These are phyloP conservation scores for Apiospora pterosperma DNA, from an alignment of 2,329 filamentous ascomycete genomes.

Conservation along the genomic window DNA sequence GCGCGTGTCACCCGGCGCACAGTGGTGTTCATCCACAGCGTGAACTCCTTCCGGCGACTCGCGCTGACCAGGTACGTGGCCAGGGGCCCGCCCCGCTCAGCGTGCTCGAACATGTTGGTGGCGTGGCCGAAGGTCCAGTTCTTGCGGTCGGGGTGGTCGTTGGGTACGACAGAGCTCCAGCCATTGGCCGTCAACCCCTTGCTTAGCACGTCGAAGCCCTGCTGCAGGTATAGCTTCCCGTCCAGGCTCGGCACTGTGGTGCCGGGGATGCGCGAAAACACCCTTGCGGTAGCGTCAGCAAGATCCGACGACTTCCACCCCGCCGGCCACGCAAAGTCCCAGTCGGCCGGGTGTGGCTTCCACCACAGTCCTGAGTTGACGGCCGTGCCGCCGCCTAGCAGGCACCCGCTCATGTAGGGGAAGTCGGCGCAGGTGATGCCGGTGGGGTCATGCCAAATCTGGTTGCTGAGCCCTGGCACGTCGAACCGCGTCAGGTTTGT, in stretches of 20 bases:
- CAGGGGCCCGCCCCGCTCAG: constrained; percentile 66
- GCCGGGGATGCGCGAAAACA: constrained; percentile 69
- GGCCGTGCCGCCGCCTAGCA: constrained; percentile 64
- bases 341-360: constrained; percentile 63
- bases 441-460: constrained; percentile 62
- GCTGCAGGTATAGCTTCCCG: constrained; percentile 62
- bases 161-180: constrained; percentile 61
- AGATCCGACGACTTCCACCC: constrained; percentile 70
- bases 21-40: constrained; percentile 62
- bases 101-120: constrained; percentile 64
- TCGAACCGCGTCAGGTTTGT: constrained; percentile 67
- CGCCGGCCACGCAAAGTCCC: constrained; percentile 67
- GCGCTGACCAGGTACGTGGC: constrained; percentile 68
- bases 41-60: constrained; percentile 59
- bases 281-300: constrained; percentile 52
- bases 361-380: constrained; percentile 69
- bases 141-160: constrained; percentile 58
- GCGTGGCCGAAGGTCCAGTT: constrained; percentile 62
- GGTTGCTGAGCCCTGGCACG: constrained; percentile 67
- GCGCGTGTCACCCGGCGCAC: constrained; percentile 65
- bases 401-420: constrained; percentile 70
- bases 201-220: constrained; percentile 61
- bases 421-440: constrained; percentile 66
- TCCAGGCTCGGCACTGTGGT: constrained; percentile 65
- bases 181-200: constrained; percentile 56